Percentiles rank a stretch among this genome's conserved stretches.
Conservation (phyloP, 495 filamentous ascomycete species). For the Penicillium dipodomyicola region DNA sequence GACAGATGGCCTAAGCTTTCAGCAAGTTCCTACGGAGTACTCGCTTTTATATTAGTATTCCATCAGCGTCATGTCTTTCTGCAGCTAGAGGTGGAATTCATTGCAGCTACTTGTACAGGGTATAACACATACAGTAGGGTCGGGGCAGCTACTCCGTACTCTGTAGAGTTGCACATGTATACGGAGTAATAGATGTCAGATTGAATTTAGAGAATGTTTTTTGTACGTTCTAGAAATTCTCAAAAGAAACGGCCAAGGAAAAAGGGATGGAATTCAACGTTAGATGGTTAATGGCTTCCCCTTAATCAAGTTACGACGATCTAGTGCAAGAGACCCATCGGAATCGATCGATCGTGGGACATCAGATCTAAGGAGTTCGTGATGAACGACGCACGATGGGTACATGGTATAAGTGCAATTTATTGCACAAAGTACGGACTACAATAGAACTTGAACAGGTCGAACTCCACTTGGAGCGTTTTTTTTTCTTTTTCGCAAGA, state of each 20-base stretch:
- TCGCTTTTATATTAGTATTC: not conserved
- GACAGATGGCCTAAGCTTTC: not conserved
- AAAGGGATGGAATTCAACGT: conserved; percentile 9
- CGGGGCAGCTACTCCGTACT: not conserved
- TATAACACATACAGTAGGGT: not conserved
- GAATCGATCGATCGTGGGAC: conserved; percentile 27
- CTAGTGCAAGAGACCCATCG: conserved; percentile 10
- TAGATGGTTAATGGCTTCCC: not conserved
- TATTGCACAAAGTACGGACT: too few species aligned
- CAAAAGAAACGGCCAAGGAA: conserved; percentile 28
- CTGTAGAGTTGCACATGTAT: not conserved
- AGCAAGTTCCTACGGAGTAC: not conserved
- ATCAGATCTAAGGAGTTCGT: conserved; percentile 11
- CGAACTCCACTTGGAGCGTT: not conserved
- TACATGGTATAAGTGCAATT: too few species aligned
- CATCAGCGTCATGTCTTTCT: not conserved
- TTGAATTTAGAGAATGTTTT: not conserved
- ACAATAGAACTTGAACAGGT: not conserved
- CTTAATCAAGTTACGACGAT: conserved; percentile 13
- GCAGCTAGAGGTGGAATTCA: not conserved
- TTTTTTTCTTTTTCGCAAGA: not conserved
- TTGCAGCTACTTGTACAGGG: not conserved
- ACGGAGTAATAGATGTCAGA: not conserved
- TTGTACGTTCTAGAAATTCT: not conserved
- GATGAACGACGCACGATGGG: not conserved